phyloP scores from a whole-genome alignment of 768 basidiomycete genomes.

The Suillus clintonianus region DNA sequence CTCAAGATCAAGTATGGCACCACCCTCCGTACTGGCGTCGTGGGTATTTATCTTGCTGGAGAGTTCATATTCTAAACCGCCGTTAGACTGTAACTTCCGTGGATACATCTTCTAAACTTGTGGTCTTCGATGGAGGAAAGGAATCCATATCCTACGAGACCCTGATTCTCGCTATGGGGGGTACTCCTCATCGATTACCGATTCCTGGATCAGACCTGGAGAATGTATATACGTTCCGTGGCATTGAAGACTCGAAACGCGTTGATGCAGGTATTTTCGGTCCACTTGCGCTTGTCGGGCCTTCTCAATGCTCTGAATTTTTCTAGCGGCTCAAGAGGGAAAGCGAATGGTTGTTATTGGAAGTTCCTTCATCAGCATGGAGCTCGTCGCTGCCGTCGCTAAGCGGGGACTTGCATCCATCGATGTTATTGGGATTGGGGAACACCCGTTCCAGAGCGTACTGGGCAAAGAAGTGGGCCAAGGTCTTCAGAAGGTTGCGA shows the following conservation, averaged over 20 bases:
- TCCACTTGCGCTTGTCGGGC: neutral
- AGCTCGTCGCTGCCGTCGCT: constrained; percentile 75
- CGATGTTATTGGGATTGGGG: constrained; percentile 82
- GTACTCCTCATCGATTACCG: constrained; percentile 71
- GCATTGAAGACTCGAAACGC: constrained; percentile 67
- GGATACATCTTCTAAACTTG: constrained; percentile 61
- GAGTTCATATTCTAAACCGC: constrained; percentile 7
- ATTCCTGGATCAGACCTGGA: constrained; percentile 72
- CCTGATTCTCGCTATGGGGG: constrained; percentile 80
- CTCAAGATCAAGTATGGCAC: constrained; percentile 76
- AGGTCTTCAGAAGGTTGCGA: constrained; percentile 68
- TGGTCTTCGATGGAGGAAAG: constrained; percentile 61
- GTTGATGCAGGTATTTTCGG: constrained; percentile 60
- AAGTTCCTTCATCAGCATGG: constrained; percentile 91
- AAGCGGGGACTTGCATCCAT: constrained; percentile 79
- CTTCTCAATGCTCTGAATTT: neutral
- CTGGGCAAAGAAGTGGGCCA: constrained; percentile 80
- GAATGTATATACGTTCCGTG: constrained; percentile 78
- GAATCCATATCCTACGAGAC: constrained; percentile 69
- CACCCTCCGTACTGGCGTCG: constrained; percentile 60
- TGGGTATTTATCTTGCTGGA: constrained; percentile 31
- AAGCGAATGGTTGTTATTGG: constrained; percentile 83
- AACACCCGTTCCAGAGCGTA: constrained; percentile 77
- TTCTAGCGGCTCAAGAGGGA: constrained; percentile 64
- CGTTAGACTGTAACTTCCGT: constrained; percentile 68